A percentile compares a stretch with the other conserved stretches of the same genome.
phyloP scores from a whole-genome alignment of 2,329 filamentous ascomycete genomes.

The Fusarium sp. region DNA sequence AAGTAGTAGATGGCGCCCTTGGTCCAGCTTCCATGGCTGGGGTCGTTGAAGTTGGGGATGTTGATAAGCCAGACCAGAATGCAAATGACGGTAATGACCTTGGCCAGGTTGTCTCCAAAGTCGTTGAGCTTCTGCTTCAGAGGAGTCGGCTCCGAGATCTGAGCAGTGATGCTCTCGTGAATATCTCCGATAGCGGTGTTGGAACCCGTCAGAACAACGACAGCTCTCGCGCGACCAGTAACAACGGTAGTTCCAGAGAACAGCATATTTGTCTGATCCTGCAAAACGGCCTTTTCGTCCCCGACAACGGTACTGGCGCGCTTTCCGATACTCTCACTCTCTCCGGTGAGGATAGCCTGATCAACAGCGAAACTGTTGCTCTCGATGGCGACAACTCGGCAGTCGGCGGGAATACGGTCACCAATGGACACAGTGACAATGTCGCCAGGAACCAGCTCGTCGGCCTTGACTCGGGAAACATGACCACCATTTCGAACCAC shows the following conservation, averaged over 20 bases:
- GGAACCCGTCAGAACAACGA: constrained; percentile 90
- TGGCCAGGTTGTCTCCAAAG: constrained; percentile 94
- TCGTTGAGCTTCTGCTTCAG: constrained; percentile 99
- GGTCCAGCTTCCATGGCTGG: constrained; percentile 90
- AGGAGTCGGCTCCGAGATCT: constrained; percentile 97
- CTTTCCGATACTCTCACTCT: constrained; percentile 97
- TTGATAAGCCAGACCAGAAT: constrained; percentile 98
- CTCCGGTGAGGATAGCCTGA: constrained; percentile 95
- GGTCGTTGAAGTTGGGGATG: constrained; percentile 95
- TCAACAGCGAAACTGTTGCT: constrained; percentile 98
- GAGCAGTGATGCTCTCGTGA: constrained; percentile 96
- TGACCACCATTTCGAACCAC: constrained; percentile 85
- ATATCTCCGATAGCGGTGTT: constrained; percentile 98
- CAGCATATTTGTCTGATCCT: constrained; percentile 97
- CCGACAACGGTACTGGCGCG: constrained; percentile 74
- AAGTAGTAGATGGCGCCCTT: constrained; percentile 99
- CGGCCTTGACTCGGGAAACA: constrained; percentile 88
- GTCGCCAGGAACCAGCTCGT: constrained; percentile 95
- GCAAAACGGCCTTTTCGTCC: constrained; percentile 90
- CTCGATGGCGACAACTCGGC: constrained; percentile 87
- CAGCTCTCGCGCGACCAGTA: constrained; percentile 88
- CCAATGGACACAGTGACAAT: constrained; percentile 89
- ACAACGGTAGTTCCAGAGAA: constrained; percentile 99
- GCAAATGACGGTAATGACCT: constrained; percentile 98
- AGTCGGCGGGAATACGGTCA: constrained; percentile 94